Percentiles rank a stretch among this genome's conserved stretches.
phyloP scores from a whole-genome alignment of 345 rosid species.

The Pugionium dolabratum region DNA sequence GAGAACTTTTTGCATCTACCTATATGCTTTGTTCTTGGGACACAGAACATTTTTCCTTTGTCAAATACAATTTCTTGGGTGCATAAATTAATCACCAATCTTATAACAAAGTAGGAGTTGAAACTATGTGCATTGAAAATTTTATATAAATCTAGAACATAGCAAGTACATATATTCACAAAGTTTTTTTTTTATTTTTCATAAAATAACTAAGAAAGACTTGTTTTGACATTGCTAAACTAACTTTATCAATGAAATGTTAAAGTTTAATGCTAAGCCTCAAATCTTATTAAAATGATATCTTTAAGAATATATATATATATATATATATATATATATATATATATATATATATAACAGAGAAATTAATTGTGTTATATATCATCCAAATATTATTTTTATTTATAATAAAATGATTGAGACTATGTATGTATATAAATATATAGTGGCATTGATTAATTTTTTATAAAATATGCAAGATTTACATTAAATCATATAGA shows the following conservation, averaged over 20 bases:
- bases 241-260: slow-evolving; percentile 19
- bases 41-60: slow-evolving; percentile 37
- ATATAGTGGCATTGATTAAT: background rate
- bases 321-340: no score
- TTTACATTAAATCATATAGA: no score
- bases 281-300: background rate
- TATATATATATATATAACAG: background rate
- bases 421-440: background rate
- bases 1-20: slow-evolving; percentile 40
- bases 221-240: slow-evolving; percentile 18
- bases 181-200: background rate
- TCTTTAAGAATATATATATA: background rate
- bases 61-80: slow-evolving; percentile 38
- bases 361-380: background rate
- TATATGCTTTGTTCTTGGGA: slow-evolving; percentile 44
- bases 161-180: background rate
- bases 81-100: background rate
- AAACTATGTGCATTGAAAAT: slow-evolving; percentile 21
- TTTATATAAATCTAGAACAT: slow-evolving; percentile 17
- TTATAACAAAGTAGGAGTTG: slow-evolving; percentile 37
- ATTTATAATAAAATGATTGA: background rate
- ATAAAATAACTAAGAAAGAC: background rate
- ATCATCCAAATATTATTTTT: background rate
- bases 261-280: background rate
- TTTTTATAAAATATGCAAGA: background rate